Evolutionary conservation across 2,329 filamentous ascomycete species (phyloP).

Genomic region (Rasamsonia emersonii): DNA sequence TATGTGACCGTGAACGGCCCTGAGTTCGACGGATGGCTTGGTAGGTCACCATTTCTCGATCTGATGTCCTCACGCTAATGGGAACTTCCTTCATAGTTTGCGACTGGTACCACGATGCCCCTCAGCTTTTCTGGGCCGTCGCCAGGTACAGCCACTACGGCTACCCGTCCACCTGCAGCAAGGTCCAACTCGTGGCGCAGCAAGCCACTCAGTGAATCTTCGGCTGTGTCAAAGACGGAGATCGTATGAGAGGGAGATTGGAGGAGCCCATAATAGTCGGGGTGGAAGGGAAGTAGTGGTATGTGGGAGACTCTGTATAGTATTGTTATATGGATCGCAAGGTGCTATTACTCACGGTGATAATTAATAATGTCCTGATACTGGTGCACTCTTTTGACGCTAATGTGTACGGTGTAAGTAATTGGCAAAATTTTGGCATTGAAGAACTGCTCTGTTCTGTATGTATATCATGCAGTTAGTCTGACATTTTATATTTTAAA

Average conservation of each 20-base stretch:
- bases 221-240: too few relatives aligned
- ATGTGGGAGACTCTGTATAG: conserved; percentile 1
- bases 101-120: conserved; percentile 31
- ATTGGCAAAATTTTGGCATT: too few relatives aligned
- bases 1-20: conserved; percentile 19
- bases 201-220: conserved; percentile 16
- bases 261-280: too few relatives aligned
- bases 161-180: conserved; percentile 26
- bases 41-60: conserved; percentile 18
- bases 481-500: too few relatives aligned
- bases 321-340: neutral
- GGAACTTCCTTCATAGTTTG: conserved; percentile 22
- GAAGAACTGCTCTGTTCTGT: too few relatives aligned
- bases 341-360: neutral
- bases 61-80: conserved; percentile 2
- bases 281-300: conserved; percentile 6
- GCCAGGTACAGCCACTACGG: conserved; percentile 11
- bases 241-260: too few relatives aligned
- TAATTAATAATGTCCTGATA: too few relatives aligned
- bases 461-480: too few relatives aligned
- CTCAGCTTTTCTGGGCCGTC: conserved; percentile 32
- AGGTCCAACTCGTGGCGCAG: conserved; percentile 20
- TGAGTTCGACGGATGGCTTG: conserved; percentile 32
- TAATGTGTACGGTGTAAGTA: too few relatives aligned
- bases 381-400: too few relatives aligned